Evolutionary conservation across 495 filamentous ascomycete genomes (phyloP), one percentile per base, ranked within the genome.

Genomic region (Jackrogersella minutella): DNA sequence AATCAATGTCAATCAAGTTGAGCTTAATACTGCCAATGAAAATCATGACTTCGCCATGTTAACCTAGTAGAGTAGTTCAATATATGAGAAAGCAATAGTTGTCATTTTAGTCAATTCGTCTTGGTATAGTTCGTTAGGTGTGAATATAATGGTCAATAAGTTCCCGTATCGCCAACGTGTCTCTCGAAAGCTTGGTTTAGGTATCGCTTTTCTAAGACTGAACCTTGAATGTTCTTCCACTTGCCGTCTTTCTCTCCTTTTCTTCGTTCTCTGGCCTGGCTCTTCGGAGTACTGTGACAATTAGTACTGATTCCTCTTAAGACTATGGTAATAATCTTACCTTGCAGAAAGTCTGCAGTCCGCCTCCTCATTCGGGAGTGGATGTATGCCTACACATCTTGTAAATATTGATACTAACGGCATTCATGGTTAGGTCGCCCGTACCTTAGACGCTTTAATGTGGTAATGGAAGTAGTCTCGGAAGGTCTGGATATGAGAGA

Each of bases 401-500:
- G 62, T 71, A 39, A 70, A 36, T 28, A 54, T 17, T 28, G 17
- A 39, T 6, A 16, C 14, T 30, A 31, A 43, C 3, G 53, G 21
- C 11, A 55, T 33, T 36, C 11, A 21, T 1, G 8, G 22, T 26
- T 21, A 13, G 36, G 19, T 46, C 19, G 17, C 10, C 26, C 80
- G 57, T 76, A 90, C 89, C 82, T 97, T 98, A 44, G 94, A 96
- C 24, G 95, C 95, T 80, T 99, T 99, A 82, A 99, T 99, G 79
- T 99, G 95, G 77, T 99, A 99, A 77, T 99, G 95, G 84, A 99
- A 99, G 77, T 99, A 98, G 72, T 98, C 96, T 60, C 95, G 91
- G 91, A 99, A 99, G 14, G 94, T 99, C 79, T 99, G 96, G 69
- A 99, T 97, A 73, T 99, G 95, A 34, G 93, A 97, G 70, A 99